These are phyloP conservation scores for Knufia petricola DNA, from an alignment of 2,329 filamentous ascomycete genomes.

Conservation along the genomic window DNA sequence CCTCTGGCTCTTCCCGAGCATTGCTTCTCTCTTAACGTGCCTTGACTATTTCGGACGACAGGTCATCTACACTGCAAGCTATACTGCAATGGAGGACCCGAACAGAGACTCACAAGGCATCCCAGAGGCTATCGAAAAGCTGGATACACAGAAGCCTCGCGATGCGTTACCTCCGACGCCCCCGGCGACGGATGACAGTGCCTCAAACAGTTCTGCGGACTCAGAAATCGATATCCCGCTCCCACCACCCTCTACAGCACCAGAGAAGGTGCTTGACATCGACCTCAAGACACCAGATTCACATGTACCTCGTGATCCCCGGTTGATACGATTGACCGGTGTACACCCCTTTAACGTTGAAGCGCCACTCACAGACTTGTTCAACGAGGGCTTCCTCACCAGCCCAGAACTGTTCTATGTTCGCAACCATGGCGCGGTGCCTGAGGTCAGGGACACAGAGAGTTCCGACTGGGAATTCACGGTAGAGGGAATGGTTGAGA, in stretches of 20 bases:
- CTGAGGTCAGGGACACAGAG: slow-evolving; percentile 60
- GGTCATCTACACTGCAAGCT: not conserved
- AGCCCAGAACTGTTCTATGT: slow-evolving; percentile 85
- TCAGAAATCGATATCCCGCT: slow-evolving; percentile 47
- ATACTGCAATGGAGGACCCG: slow-evolving; percentile 13
- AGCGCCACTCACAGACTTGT: slow-evolving; percentile 68
- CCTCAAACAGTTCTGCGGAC: slow-evolving; percentile 13
- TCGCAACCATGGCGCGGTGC: slow-evolving; percentile 78
- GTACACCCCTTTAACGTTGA: slow-evolving; percentile 89
- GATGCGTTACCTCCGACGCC: slow-evolving; percentile 20
- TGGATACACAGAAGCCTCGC: slow-evolving; percentile 9
- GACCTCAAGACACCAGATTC: slow-evolving; percentile 75
- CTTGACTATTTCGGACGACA: not conserved
- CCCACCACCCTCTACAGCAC: slow-evolving; percentile 52
- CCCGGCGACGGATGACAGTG: slow-evolving; percentile 18
- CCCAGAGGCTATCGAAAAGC: slow-evolving; percentile 11
- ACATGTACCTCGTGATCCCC: slow-evolving; percentile 69
- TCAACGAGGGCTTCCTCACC: slow-evolving; percentile 70
- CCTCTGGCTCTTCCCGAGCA: not conserved
- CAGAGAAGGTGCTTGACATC: slow-evolving; percentile 57
- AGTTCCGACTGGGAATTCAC: slow-evolving; percentile 72
- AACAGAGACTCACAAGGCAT: slow-evolving; percentile 11
- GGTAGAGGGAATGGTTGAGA: slow-evolving; percentile 76
- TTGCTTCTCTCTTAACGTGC: not conserved
- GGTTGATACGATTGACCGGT: slow-evolving; percentile 77